Conservation (phyloP, 2,329 filamentous ascomycete species). For the Beauveria australis region DNA sequence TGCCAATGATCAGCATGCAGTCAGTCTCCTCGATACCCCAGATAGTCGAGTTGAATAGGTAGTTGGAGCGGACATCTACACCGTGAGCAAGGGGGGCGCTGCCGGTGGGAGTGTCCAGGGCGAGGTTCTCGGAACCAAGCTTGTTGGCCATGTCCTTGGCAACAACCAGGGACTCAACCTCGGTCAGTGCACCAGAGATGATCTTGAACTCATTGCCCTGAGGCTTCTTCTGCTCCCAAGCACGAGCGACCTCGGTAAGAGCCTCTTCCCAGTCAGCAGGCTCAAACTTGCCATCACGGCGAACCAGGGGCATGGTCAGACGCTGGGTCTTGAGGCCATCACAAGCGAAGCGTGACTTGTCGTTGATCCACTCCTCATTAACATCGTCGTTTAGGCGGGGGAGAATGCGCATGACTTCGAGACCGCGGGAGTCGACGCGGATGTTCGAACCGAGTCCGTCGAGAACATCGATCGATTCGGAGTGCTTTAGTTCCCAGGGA, state of each 20-base stretch:
- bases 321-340: conserved; percentile 95
- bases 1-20: conserved; percentile 83
- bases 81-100: conserved; percentile 82
- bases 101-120: conserved; percentile 81
- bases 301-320: conserved; percentile 84
- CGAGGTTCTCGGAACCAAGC: conserved; percentile 91
- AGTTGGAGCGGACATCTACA: conserved; percentile 88
- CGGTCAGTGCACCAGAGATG: conserved; percentile 81
- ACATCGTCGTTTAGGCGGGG: conserved; percentile 94
- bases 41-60: conserved; percentile 93
- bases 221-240: conserved; percentile 69
- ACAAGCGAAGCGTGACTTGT: conserved; percentile 94
- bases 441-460: conserved; percentile 93
- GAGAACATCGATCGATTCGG: conserved; percentile 89
- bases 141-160: conserved; percentile 97
- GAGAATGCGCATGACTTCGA: conserved; percentile 92
- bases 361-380: conserved; percentile 99
- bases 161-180: conserved; percentile 88
- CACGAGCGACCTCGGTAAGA: conserved; percentile 74
- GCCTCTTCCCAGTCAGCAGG: conserved; percentile 95
- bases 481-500: conserved; percentile 95
- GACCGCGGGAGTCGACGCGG: conserved; percentile 81
- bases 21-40: conserved; percentile 91
- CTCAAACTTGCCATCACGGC: conserved; percentile 82
- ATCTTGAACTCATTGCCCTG: conserved; percentile 94